phyloP scores from a whole-genome alignment of 208 protist species.

The Crithidia bombi region DNA sequence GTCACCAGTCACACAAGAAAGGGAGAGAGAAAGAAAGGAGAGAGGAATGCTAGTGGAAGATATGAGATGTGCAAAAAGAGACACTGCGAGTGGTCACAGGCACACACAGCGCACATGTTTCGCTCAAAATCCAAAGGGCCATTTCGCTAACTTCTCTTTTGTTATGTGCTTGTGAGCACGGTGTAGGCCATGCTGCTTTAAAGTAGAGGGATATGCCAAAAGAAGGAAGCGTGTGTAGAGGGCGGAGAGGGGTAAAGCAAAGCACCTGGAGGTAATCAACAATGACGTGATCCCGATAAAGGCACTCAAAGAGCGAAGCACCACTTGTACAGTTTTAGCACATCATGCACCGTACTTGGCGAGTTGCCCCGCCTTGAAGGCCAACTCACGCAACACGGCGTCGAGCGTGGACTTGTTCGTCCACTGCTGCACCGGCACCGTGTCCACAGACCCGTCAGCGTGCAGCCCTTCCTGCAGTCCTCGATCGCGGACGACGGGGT shows the following conservation, averaged over 20 bases:
- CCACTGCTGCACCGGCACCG: slow-evolving; percentile 1
- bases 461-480: slow-evolving; percentile 7
- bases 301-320: too few species aligned
- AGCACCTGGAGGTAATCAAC: slow-evolving; percentile 8
- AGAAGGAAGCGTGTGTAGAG: neutral
- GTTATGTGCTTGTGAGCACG: too few species aligned
- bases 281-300: too few species aligned
- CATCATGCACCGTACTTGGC: slow-evolving; percentile 61
- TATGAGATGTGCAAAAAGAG: neutral
- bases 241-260: neutral
- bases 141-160: too few species aligned
- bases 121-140: neutral
- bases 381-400: slow-evolving; percentile 55
- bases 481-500: slow-evolving; percentile 38
- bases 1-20: too few species aligned
- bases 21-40: too few species aligned
- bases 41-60: neutral
- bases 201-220: too few species aligned
- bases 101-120: too few species aligned
- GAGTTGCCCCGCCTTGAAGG: slow-evolving; percentile 61
- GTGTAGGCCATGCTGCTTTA: too few species aligned
- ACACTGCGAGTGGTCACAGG: neutral
- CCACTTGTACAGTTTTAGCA: too few species aligned
- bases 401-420: slow-evolving; percentile 41
- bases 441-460: neutral